A percentile compares a stretch with the other conserved stretches of the same genome.
phyloP scores from a whole-genome alignment of 164 flowering plant genomes.

The Brasenia schreberi region DNA sequence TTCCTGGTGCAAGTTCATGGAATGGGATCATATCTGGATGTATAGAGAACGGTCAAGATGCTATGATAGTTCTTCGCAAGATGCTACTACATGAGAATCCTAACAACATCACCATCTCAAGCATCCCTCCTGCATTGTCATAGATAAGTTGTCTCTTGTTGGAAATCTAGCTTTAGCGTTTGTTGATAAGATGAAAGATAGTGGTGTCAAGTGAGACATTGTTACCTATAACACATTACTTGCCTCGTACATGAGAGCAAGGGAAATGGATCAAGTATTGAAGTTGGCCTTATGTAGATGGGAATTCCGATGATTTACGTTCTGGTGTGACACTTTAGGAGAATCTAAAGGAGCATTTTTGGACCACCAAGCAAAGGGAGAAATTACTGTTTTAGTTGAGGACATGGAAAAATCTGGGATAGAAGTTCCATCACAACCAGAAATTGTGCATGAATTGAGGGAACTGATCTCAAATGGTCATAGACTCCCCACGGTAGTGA shows the following conservation, averaged over 20 bases:
- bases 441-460: slow-evolving; percentile 58
- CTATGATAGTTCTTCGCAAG: slow-evolving; percentile 17
- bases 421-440: slow-evolving; percentile 58
- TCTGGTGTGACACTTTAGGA: slow-evolving; percentile 82
- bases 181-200: slow-evolving; percentile 16
- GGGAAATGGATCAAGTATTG: slow-evolving; percentile 24
- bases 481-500: slow-evolving; percentile 64
- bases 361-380: slow-evolving; percentile 72
- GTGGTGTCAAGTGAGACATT: slow-evolving; percentile 27
- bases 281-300: slow-evolving; percentile 7
- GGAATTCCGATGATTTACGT: slow-evolving; percentile 13
- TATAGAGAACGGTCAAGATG: slow-evolving; percentile 28
- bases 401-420: slow-evolving; percentile 29
- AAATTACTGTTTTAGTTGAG: slow-evolving; percentile 75
- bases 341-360: slow-evolving; percentile 71
- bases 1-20: slow-evolving; percentile 33
- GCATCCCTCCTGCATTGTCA: slow-evolving; percentile 30
- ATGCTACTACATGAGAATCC: slow-evolving; percentile 18
- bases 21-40: slow-evolving; percentile 42
- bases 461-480: slow-evolving; percentile 63
- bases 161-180: slow-evolving; percentile 16
- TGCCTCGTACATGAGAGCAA: slow-evolving; percentile 27
- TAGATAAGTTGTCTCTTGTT: slow-evolving; percentile 20
- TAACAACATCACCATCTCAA: slow-evolving; percentile 28
- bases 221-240: slow-evolving; percentile 35